Evolutionary conservation across 176 grass and related monocot genomes (phyloP), one percentile per base, ranked within the genome.

Genomic region (Triticum monococcum): DNA sequence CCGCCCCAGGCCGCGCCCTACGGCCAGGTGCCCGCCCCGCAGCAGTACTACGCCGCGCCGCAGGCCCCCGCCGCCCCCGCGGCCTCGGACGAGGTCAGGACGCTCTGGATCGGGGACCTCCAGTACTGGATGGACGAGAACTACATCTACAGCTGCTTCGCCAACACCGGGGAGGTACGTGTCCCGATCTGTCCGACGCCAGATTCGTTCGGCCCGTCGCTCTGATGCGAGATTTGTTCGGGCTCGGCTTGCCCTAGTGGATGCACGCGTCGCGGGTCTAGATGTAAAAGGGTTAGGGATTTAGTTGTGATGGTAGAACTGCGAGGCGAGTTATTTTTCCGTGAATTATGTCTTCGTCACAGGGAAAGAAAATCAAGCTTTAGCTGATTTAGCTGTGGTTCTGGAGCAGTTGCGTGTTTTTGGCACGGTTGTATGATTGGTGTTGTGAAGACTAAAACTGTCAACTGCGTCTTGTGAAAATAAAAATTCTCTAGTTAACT

Each of bases 101-200:
- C 96, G 79, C 91, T 98, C 81, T 98, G 96, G 96, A 98, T 98
- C 76, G 96, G 96, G 32, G 93, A 95, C 77, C 88, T 98, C 67
- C 96, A 96, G 84, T 92, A 90, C 75, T 98, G 96, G 96, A 98
- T 98, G 96, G 96, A 98, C 46, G 96, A 98, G 81, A 94, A 84
- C 90, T 98, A 96, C 81, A 75, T 98, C 23, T 94, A 86, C 38
- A 14, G 62, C 30, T 98, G 91, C 88, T 98, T 98, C 75, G 78
- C 46, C 17, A 74, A n/a, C 86, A 91, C 91, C 14, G 96, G 93
- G 17, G 93, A 96, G 92, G 96, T 98, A 90, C 32, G 41, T 12
- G 3, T 12, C 37, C 46, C 32, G 45, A 91, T 89, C 77, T 60
- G 71, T 89, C 77, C 38, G 64, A 62, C 37, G 7, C 2, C 35